phyloP scores from a whole-genome alignment of 495 filamentous ascomycete species.

The Xylaria castorea region DNA sequence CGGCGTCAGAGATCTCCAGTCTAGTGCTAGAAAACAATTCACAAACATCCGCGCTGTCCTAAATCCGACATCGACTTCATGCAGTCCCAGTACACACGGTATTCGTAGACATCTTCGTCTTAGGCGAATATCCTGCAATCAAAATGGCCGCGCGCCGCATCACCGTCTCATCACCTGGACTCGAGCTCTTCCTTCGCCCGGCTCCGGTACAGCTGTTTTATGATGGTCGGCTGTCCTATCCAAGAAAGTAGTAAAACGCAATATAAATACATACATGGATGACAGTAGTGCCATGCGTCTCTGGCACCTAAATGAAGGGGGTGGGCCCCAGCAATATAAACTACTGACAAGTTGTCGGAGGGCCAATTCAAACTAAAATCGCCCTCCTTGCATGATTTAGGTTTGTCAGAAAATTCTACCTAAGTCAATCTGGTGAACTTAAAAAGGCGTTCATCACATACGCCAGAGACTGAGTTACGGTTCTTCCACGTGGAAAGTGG shows the following conservation, averaged over 20 bases:
- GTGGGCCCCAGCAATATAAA: neutral
- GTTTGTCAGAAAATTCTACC: neutral
- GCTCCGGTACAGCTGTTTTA: neutral
- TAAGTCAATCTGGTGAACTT: neutral
- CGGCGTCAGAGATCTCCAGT: neutral
- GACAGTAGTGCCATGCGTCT: neutral
- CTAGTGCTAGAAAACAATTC: neutral
- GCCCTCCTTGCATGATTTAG: neutral
- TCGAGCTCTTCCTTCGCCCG: too few relatives aligned
- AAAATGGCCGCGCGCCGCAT: neutral
- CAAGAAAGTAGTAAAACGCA: neutral
- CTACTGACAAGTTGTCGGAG: neutral
- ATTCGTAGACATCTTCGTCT: neutral
- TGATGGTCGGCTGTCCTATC: neutral
- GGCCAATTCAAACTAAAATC: neutral
- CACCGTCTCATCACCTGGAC: too few relatives aligned
- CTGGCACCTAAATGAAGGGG: neutral
- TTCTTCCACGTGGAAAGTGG: slow-evolving; percentile 6
- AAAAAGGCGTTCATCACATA: neutral
- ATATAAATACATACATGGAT: neutral
- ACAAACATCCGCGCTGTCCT: neutral
- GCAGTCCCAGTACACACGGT: neutral
- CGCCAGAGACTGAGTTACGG: neutral
- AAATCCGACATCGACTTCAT: neutral
- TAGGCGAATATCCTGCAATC: neutral